Conservation (phyloP, 164 flowering plant genomes). For the Vitis riparia region DNA sequence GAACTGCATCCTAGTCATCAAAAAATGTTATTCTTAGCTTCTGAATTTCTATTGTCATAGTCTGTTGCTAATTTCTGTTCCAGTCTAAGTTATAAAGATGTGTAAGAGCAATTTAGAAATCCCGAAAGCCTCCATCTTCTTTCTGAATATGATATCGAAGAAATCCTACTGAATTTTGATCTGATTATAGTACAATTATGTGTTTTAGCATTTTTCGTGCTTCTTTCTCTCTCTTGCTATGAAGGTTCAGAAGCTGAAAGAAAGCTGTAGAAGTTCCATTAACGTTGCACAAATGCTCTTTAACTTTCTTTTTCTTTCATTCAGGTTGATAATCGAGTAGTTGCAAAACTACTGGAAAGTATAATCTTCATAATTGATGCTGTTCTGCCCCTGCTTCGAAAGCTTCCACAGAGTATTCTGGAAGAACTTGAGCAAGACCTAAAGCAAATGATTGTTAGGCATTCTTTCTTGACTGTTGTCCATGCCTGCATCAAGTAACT, state of each 20-base stretch:
- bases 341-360: slow-evolving; percentile 86
- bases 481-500: slow-evolving; percentile 94
- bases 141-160: no score
- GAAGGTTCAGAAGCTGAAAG: background rate
- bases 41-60: no score
- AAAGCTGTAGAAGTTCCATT: background rate
- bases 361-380: slow-evolving; percentile 83
- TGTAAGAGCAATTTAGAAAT: no score
- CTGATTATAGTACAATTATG: no score
- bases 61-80: no score
- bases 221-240: no score
- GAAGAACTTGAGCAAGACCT: slow-evolving; percentile 97
- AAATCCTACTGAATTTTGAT: no score
- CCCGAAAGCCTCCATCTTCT: no score
- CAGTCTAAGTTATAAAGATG: no score
- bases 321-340: slow-evolving; percentile 79
- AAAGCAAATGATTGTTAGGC: slow-evolving; percentile 89
- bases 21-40: no score
- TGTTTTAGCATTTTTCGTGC: no score
- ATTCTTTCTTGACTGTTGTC: slow-evolving; percentile 92
- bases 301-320: slow-evolving; percentile 20
- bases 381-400: slow-evolving; percentile 80
- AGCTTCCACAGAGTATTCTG: slow-evolving; percentile 64
- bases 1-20: no score
- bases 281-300: background rate